phyloP scores from a whole-genome alignment of 176 grass and related monocot species.

The Alopecurus myosuroides region DNA sequence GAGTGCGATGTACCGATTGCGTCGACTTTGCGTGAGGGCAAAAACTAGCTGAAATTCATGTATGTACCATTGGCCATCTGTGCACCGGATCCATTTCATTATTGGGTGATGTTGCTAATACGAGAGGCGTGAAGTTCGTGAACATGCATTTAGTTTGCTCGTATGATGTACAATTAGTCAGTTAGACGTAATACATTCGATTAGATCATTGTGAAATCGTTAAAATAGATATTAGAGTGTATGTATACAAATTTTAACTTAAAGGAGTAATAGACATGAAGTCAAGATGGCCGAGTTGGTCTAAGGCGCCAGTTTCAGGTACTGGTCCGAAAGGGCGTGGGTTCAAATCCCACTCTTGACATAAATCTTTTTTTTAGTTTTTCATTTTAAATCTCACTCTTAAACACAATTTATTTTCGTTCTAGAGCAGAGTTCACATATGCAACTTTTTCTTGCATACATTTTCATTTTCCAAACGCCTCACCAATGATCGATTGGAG shows the following conservation, averaged over 20 bases:
- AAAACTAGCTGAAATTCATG: not conserved
- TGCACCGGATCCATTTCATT: not conserved
- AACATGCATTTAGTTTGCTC: too few relatives aligned
- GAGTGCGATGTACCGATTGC: not conserved
- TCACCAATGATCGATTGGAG: too few relatives aligned
- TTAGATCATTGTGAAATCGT: too few relatives aligned
- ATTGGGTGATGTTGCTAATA: not conserved
- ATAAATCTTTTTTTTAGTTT: not conserved
- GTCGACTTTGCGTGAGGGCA: not conserved
- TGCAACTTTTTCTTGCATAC: too few relatives aligned
- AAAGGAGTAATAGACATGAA: too few relatives aligned
- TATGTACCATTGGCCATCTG: not conserved
- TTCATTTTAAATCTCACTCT: too few relatives aligned
- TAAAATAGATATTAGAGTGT: too few relatives aligned
- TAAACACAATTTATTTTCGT: too few relatives aligned
- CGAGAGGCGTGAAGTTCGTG: not conserved
- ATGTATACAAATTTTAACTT: too few relatives aligned
- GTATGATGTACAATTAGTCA: too few relatives aligned
- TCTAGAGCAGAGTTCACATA: too few relatives aligned
- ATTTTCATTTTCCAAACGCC: too few relatives aligned
- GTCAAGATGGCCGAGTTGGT: constrained; percentile 99
- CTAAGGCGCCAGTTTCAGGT: constrained; percentile 98
- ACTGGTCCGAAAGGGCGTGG: constrained; percentile 60
- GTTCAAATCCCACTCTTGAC: constrained; percentile 56
- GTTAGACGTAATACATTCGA: not conserved